These are phyloP conservation scores for Astrephomene gubernaculifera DNA, from an alignment of 139 green algal species.

Conservation along the genomic window DNA sequence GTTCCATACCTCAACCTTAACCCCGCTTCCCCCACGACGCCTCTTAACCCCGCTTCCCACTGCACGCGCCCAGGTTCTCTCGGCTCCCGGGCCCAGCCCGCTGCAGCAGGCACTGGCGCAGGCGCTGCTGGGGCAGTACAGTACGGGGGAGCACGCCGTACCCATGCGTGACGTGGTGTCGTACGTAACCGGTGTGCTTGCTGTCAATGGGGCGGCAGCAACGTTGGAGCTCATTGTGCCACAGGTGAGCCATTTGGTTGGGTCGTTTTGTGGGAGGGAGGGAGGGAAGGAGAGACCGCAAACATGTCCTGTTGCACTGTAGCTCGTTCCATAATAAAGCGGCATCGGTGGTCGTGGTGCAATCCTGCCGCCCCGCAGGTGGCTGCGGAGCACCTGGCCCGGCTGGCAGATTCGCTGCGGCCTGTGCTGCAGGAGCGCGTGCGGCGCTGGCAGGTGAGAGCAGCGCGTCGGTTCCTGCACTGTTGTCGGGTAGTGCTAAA, in stretches of 20 bases:
- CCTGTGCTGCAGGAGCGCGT: constrained; percentile 3
- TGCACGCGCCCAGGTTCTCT: constrained; percentile 8
- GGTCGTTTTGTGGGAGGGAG: not conserved
- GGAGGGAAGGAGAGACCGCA: too few species aligned
- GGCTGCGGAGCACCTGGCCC: constrained; percentile 9
- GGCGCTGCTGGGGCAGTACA: constrained; percentile 61
- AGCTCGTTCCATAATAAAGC: too few species aligned
- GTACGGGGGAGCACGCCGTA: constrained; percentile 56
- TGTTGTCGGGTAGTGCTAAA: too few species aligned
- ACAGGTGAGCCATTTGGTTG: not conserved
- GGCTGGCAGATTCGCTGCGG: not conserved
- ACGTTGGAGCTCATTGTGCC: constrained; percentile 37
- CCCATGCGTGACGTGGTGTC: constrained; percentile 49
- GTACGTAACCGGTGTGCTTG: constrained; percentile 43
- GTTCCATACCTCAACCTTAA: too few species aligned
- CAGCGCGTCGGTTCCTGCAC: too few species aligned
- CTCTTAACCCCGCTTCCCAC: too few species aligned
- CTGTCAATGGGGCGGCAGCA: constrained; percentile 40
- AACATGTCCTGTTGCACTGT: too few species aligned
- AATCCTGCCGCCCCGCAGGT: not conserved
- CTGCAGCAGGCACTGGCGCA: constrained; percentile 57
- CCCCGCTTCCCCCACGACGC: too few species aligned
- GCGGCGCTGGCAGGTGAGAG: constrained; percentile 12
- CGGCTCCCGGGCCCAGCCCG: not conserved
- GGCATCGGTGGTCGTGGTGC: too few species aligned